Evolutionary conservation across 257 asterid genomes (phyloP).

Genomic region (Solanum acaule): DNA sequence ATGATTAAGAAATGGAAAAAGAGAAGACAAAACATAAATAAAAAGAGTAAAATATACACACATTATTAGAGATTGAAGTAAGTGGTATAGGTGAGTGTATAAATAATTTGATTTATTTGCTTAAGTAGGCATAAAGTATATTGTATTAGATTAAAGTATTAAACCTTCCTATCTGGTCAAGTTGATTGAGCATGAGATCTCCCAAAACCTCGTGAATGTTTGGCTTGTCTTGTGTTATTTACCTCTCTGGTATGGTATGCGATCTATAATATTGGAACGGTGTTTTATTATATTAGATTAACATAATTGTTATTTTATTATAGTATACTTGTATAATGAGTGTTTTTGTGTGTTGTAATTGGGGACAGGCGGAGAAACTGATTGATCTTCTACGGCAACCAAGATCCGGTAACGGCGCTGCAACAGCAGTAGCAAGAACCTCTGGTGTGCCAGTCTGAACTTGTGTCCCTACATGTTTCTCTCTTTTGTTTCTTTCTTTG

Average conservation of each 20-base stretch:
- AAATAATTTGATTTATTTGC: background rate
- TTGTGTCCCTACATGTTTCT: constrained; percentile 20
- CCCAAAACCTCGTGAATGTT: no score
- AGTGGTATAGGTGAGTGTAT: background rate
- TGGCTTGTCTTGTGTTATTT: background rate
- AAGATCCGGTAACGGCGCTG: constrained; percentile 65
- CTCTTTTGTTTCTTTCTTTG: background rate
- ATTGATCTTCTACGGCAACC: constrained; percentile 82
- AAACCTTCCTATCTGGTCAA: background rate
- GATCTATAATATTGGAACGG: background rate
- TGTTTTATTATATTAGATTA: background rate
- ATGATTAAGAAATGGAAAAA: background rate
- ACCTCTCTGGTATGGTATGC: no score
- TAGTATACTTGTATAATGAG: background rate
- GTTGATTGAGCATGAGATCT: background rate
- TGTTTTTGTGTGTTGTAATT: background rate
- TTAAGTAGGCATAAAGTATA: background rate
- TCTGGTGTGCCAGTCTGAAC: constrained; percentile 35
- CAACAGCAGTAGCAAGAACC: constrained; percentile 30
- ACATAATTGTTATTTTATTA: background rate
- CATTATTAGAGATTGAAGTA: background rate
- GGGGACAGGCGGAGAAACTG: constrained; percentile 78
- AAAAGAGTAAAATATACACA: no score
- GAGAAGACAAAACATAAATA: background rate
- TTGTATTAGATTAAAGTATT: background rate